Conservation (phyloP, 495 filamentous ascomycete species). For the Aspergillus haitiensis region DNA sequence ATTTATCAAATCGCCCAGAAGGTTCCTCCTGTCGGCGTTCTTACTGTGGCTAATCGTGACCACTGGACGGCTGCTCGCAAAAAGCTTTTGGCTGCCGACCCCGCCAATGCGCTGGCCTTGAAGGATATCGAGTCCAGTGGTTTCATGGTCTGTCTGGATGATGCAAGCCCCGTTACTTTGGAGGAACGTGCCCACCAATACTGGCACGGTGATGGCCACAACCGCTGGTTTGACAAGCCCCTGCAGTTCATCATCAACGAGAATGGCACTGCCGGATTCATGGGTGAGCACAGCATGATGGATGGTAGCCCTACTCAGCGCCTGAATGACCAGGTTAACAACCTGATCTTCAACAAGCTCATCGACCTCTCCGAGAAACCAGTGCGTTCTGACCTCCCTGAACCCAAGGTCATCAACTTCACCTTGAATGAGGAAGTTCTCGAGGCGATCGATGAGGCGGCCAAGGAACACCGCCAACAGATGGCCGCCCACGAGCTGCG, state of each 20-base stretch:
- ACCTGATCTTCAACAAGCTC: conserved; percentile 85
- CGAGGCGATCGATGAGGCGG: conserved; percentile 72
- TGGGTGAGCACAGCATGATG: conserved; percentile 99
- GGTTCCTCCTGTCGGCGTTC: conserved; percentile 72
- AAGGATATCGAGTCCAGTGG: conserved; percentile 85
- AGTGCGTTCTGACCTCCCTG: conserved; percentile 79
- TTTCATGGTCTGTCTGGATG: conserved; percentile 92
- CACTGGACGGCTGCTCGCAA: conserved; percentile 85
- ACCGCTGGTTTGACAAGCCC: conserved; percentile 98
- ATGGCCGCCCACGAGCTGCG: conserved; percentile 87
- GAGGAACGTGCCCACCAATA: conserved; percentile 95
- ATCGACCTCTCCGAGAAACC: conserved; percentile 76
- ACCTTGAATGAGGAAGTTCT: conserved; percentile 68
- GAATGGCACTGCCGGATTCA: conserved; percentile 96
- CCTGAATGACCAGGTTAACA: conserved; percentile 90
- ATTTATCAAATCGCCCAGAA: conserved; percentile 77
- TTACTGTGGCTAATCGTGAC: conserved; percentile 92
- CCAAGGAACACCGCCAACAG: conserved; percentile 71
- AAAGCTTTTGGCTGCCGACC: conserved; percentile 68
- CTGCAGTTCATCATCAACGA: conserved; percentile 98
- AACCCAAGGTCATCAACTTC: conserved; percentile 77
- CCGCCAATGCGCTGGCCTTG: conserved; percentile 73
- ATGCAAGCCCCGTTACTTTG: conserved; percentile 86
- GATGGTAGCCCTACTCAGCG: conserved; percentile 97
- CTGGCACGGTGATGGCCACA: conserved; percentile 96